Conservation (phyloP, 169 alveolate genomes). For the Cryptosporidium ryanae region DNA sequence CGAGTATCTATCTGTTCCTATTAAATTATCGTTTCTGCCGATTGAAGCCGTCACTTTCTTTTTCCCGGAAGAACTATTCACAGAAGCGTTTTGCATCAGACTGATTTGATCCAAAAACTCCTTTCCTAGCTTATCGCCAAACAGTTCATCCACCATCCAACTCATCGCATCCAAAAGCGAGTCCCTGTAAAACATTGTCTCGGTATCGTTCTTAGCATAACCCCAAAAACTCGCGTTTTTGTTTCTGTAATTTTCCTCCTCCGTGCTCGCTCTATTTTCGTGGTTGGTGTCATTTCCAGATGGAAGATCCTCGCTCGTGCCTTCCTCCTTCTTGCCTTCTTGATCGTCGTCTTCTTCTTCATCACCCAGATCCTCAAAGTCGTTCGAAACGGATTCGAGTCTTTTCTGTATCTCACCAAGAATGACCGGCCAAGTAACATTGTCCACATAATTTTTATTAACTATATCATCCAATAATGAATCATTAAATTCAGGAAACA, state of each 20-base stretch:
- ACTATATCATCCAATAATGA: not conserved
- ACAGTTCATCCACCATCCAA: slow-evolving; percentile 21
- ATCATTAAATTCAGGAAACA: not conserved
- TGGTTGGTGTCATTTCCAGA: not conserved
- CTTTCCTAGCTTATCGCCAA: slow-evolving; percentile 26
- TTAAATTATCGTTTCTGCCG: slow-evolving; percentile 40
- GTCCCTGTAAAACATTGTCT: not conserved
- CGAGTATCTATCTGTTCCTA: slow-evolving; percentile 42
- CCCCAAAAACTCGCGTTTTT: not conserved
- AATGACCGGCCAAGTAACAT: slow-evolving; percentile 43
- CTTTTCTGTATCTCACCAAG: slow-evolving; percentile 5
- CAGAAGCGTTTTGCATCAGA: not conserved
- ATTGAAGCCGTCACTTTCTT: not conserved
- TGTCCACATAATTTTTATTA: slow-evolving; percentile 1
- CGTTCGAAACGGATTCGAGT: not conserved
- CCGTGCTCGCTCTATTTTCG: not conserved
- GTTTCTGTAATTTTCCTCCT: not conserved
- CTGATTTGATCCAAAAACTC: slow-evolving; percentile 22
- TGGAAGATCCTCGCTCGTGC: not conserved
- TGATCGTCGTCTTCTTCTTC: not conserved
- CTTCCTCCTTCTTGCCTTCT: no score
- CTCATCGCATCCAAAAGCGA: slow-evolving; percentile 8
- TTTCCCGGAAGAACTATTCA: not conserved
- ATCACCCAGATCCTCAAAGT: not conserved
- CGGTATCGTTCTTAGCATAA: no score